phyloP scores from a whole-genome alignment of 2,329 filamentous ascomycete species.

The Penicillium palitans region DNA sequence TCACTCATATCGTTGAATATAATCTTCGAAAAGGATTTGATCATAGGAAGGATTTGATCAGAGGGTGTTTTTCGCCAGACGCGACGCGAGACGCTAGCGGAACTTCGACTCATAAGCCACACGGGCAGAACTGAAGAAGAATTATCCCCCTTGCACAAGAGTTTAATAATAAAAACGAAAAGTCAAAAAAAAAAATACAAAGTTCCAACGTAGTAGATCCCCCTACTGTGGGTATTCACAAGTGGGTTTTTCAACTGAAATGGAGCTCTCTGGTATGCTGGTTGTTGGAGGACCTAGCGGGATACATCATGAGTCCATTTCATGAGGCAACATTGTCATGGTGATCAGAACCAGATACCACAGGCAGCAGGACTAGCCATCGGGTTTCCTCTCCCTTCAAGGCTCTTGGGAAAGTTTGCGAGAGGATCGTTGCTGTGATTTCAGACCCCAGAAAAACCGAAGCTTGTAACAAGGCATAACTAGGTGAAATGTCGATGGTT shows the following conservation, averaged over 20 bases:
- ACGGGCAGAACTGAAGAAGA: background rate
- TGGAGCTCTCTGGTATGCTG: conserved; percentile 24
- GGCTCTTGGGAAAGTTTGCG: background rate
- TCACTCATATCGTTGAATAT: conserved; percentile 11
- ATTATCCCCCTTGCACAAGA: background rate
- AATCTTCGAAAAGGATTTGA: background rate
- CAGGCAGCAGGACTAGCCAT: background rate
- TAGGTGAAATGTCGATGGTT: background rate
- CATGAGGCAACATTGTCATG: background rate
- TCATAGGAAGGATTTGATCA: background rate
- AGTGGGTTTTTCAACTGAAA: conserved; percentile 12
- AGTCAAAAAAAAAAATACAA: background rate
- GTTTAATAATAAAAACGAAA: background rate
- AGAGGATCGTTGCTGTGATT: background rate
- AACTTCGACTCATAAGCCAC: background rate
- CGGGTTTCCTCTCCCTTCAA: background rate
- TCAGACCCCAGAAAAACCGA: background rate
- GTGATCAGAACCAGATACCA: background rate
- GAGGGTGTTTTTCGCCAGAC: background rate
- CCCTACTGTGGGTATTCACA: background rate
- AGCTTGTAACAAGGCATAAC: background rate
- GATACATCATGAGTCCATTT: background rate
- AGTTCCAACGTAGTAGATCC: background rate
- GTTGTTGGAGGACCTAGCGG: background rate
- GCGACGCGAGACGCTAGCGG: background rate